Conservation (phyloP, 192 early-diverging fungal species). For the Coemansia sp. region DNA sequence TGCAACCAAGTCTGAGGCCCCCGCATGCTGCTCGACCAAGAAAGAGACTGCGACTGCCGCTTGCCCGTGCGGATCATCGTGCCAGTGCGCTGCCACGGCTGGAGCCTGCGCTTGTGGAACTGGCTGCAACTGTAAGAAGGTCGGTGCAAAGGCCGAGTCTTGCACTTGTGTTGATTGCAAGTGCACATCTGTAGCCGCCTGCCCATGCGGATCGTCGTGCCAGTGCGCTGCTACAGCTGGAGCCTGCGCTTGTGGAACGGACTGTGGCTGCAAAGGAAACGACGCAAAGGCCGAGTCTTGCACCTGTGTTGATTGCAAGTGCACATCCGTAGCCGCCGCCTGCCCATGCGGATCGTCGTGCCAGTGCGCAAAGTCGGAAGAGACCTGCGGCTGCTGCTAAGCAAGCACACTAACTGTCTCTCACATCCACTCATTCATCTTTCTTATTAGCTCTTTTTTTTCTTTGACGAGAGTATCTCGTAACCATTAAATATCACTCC, state of each 20-base stretch:
- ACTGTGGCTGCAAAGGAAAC: slow-evolving; percentile 21
- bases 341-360: slow-evolving; percentile 24
- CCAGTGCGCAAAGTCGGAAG: slow-evolving; percentile 10
- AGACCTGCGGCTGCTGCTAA: slow-evolving; percentile 9
- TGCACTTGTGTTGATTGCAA: slow-evolving; percentile 30
- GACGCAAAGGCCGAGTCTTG: background rate
- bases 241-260: slow-evolving; percentile 7
- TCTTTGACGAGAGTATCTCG: background rate
- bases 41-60: background rate
- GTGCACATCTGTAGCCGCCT: slow-evolving; percentile 10
- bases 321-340: background rate
- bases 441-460: background rate
- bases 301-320: slow-evolving; percentile 29
- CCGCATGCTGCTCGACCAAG: slow-evolving; percentile 17
- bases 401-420: background rate
- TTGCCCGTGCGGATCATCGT: slow-evolving; percentile 20
- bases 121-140: background rate
- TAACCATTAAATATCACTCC: background rate
- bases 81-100: slow-evolving; percentile 8
- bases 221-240: slow-evolving; percentile 3
- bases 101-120: slow-evolving; percentile 7
- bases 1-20: slow-evolving; percentile 3
- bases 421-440: background rate
- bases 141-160: background rate
- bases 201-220: slow-evolving; percentile 23